Evolutionary conservation across 805 yeast genomes (phyloP).

Genomic region (Saturnispora silvae): DNA sequence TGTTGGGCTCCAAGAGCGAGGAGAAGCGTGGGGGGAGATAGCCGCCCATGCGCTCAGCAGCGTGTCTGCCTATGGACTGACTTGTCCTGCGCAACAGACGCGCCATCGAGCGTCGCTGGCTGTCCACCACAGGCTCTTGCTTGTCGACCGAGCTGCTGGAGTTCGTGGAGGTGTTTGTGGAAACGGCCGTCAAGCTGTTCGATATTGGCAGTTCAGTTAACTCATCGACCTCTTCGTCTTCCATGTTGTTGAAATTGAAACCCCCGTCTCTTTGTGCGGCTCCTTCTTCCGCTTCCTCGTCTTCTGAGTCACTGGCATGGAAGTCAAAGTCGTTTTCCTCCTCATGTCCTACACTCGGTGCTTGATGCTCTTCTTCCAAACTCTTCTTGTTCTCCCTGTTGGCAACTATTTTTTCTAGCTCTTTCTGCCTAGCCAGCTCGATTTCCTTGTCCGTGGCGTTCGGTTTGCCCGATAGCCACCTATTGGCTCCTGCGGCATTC

Average conservation of each 20-base stretch:
- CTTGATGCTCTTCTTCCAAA: constrained; percentile 1
- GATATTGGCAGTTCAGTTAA: constrained; percentile 1
- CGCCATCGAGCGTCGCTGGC: constrained; percentile 60
- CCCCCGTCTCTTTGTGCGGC: constrained; percentile 3
- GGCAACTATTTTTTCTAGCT: constrained; percentile 10
- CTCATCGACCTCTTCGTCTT: constrained; percentile 11
- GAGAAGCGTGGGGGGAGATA: constrained; percentile 76
- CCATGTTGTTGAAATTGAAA: constrained; percentile 1
- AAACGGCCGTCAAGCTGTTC: constrained; percentile 12
- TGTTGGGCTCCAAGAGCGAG: constrained; percentile 78
- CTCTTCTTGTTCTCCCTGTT: constrained; percentile 11
- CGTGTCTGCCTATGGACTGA: constrained; percentile 64
- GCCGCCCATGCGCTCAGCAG: constrained; percentile 86
- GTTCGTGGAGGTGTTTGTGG: constrained; percentile 21
- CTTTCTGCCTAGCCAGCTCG: constrained; percentile 11
- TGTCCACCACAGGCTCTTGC: constrained; percentile 61
- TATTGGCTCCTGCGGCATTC: constrained; percentile 6
- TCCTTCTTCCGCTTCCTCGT: constrained; percentile 13
- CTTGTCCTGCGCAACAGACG: constrained; percentile 69
- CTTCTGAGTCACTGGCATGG: constrained; percentile 25
- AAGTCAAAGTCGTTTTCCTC: not conserved
- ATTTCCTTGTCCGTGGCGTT: constrained; percentile 7
- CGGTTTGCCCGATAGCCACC: constrained; percentile 10
- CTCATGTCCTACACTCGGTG: too few species aligned
- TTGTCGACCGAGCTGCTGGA: constrained; percentile 19